A percentile compares a stretch with the other conserved stretches of the same genome.
phyloP scores from a whole-genome alignment of 2,329 filamentous ascomycete species.

The Phoma sp. region DNA sequence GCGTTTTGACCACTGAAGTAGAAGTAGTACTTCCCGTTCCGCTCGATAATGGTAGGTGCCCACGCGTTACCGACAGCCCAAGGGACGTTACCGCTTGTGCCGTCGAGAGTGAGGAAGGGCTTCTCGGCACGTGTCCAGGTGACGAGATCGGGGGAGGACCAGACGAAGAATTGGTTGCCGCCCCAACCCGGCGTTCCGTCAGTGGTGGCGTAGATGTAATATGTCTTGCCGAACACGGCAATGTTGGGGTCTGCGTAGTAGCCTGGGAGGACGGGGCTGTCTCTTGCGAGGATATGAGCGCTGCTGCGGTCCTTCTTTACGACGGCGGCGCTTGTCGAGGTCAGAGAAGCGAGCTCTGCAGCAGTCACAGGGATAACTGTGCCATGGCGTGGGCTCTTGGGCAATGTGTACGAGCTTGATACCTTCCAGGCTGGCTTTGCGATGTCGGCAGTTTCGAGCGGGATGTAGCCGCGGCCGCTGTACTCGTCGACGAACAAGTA shows the following conservation, averaged over 20 bases:
- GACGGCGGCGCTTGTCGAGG: conserved; percentile 9
- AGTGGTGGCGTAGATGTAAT: conserved; percentile 41
- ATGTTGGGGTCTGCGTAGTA: conserved; percentile 41
- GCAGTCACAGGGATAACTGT: conserved; percentile 62
- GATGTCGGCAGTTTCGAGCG: conserved; percentile 60
- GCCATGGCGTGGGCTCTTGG: conserved; percentile 61
- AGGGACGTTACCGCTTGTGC: conserved; percentile 36
- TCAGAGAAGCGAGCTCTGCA: conserved; percentile 51
- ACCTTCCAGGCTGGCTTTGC: conserved; percentile 59
- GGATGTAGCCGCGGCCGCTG: conserved; percentile 60
- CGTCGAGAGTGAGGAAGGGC: conserved; percentile 38
- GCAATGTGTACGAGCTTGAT: conserved; percentile 56
- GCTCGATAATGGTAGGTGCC: conserved; percentile 39
- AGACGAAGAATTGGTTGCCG: conserved; percentile 38
- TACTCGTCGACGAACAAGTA: conserved; percentile 66
- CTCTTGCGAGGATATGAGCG: conserved; percentile 1
- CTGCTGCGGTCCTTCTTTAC: neutral
- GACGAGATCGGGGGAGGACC: conserved; percentile 37
- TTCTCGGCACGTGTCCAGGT: conserved; percentile 30
- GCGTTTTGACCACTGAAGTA: conserved; percentile 40
- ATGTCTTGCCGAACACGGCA: conserved; percentile 31
- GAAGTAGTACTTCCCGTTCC: conserved; percentile 35
- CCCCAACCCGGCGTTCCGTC: conserved; percentile 37
- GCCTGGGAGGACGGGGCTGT: conserved; percentile 33
- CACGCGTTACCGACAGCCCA: conserved; percentile 40